A percentile compares a stretch with the other conserved stretches of the same genome.
phyloP scores from a whole-genome alignment of 2,329 filamentous ascomycete genomes.

The Pseudofabraea citricarpa region DNA sequence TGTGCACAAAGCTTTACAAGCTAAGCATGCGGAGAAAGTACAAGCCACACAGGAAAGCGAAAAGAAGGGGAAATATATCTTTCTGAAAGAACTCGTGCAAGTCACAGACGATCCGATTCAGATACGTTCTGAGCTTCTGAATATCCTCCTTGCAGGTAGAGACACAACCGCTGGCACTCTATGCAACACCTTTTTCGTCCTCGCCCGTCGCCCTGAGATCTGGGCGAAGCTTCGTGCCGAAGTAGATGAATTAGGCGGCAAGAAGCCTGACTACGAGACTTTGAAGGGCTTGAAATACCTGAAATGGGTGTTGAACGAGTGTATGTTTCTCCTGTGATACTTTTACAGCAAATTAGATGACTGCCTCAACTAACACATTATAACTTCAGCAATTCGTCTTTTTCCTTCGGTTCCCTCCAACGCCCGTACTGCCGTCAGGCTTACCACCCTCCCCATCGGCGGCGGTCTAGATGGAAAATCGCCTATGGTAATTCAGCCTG shows the following conservation, averaged over 20 bases:
- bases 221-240: slow-evolving; percentile 4
- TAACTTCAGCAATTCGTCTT: slow-evolving; percentile 12
- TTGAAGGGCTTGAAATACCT: slow-evolving; percentile 51
- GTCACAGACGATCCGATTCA: slow-evolving; percentile 32
- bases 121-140: slow-evolving; percentile 6
- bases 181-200: slow-evolving; percentile 24
- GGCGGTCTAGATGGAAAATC: slow-evolving; percentile 24
- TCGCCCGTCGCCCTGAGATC: slow-evolving; percentile 10
- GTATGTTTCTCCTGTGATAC: slow-evolving; percentile 2
- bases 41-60: slow-evolving; percentile 13
- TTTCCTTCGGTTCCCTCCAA: slow-evolving; percentile 24
- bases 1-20: slow-evolving; percentile 10
- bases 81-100: slow-evolving; percentile 45
- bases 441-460: slow-evolving; percentile 24
- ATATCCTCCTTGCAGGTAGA: slow-evolving; percentile 13
- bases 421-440: slow-evolving; percentile 13
- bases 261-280: slow-evolving; percentile 47
- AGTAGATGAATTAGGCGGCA: slow-evolving; percentile 12
- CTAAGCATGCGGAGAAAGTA: background rate
- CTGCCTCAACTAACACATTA: background rate
- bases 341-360: background rate
- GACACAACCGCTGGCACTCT: slow-evolving; percentile 14
- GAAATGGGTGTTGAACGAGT: slow-evolving; percentile 32
- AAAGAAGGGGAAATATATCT: slow-evolving; percentile 30
- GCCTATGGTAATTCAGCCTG: slow-evolving; percentile 11